Evolutionary conservation across 148 eudicot species (phyloP).

Genomic region (Chenopodium album): DNA sequence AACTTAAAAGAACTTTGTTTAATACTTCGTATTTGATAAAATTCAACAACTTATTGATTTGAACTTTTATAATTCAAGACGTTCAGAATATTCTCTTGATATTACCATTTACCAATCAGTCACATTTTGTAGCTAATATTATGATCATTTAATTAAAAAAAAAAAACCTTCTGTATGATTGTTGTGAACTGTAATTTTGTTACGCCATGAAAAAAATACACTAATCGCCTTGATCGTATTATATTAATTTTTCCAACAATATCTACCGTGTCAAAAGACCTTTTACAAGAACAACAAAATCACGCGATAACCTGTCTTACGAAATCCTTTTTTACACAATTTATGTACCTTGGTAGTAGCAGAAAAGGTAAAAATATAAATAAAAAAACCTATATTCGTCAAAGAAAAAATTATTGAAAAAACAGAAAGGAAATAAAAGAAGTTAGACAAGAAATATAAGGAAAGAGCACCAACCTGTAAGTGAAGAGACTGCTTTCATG

Average conservation of each 20-base stretch:
- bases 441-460: background rate
- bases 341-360: background rate
- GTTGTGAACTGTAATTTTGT: too few relatives aligned
- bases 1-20: background rate
- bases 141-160: too few relatives aligned
- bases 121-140: background rate
- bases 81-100: background rate
- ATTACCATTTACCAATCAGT: too few relatives aligned
- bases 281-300: background rate
- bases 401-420: too few relatives aligned
- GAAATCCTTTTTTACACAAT: background rate
- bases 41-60: background rate
- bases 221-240: too few relatives aligned
- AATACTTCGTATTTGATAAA: background rate
- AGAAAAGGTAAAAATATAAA: too few relatives aligned
- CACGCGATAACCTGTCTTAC: too few relatives aligned
- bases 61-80: background rate
- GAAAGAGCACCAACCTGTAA: slow-evolving; percentile 31
- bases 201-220: too few relatives aligned
- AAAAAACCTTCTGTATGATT: too few relatives aligned
- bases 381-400: background rate
- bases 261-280: background rate
- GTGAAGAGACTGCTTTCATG: slow-evolving; percentile 47
- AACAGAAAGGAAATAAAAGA: background rate
- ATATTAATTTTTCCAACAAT: background rate